Evolutionary conservation across 257 asterid species (phyloP), one percentile per base, ranked within the genome.

Genomic region (Hygrophila difformis): DNA sequence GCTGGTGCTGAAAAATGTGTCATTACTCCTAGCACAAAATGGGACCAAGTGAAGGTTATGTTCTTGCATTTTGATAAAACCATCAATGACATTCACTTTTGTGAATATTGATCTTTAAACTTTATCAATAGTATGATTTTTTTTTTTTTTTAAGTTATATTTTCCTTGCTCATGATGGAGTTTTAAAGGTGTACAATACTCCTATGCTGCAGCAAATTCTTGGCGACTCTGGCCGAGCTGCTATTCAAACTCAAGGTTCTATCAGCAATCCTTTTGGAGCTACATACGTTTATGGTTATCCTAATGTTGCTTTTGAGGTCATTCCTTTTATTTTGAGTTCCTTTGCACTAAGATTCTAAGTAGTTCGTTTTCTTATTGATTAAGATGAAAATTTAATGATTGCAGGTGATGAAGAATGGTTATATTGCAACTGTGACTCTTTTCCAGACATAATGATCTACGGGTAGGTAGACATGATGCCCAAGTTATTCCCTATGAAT

Each of bases 1-100:
- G 74, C 31, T 17, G 58, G 55, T 55, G 40, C 55, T 36, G 18
- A 69, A 14, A 80, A 72, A 61, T 53, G 29, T 48, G 60, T 67
- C 13, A 75, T 84, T 33, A 80, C 86, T 6, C 79, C 93, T 17
- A 73, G 77, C 71, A 68, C 89, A 12, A 81, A 80, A 44, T 84
- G 95, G 93, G 94, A 77, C 31, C 93, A 80, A 68, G 77, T 84
- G 60, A 84, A 84, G 88, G 89, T 84, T 59, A 77, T 51, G 12
- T 33, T 33, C 37, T 33, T 33, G 37, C 12, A 5, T 10, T 33
- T 33, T 33, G 6, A 9, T 10, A 26, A 26, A 5, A 26, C 8
- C 7, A 26, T 26, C n/a, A n/a, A n/a, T n/a, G n/a, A n/a, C n/a
- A n/a, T 7, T 7, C 7, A 24, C 29, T 24, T 24, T 24, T 24